These are phyloP conservation scores for Coleophoma cylindrospora DNA, from an alignment of 2,329 filamentous ascomycete genomes.

Conservation along the genomic window DNA sequence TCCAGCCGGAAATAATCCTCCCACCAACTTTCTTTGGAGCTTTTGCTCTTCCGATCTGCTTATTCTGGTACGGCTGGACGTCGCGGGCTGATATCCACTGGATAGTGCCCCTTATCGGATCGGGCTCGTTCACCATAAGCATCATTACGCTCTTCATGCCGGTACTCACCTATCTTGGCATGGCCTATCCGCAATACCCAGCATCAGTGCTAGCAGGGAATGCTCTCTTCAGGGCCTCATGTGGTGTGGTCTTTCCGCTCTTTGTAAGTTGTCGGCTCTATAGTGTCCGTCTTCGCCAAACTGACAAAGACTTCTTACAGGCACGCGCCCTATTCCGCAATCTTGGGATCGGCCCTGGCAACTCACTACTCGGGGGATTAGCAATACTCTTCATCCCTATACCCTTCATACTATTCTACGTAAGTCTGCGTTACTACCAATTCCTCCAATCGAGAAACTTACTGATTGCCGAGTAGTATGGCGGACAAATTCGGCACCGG, in stretches of 20 bases:
- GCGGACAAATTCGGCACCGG: too few species aligned
- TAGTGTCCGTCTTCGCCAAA: background rate
- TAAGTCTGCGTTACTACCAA: background rate
- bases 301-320: constrained; percentile 55
- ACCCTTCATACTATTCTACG: background rate
- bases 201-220: constrained; percentile 54
- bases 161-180: constrained; percentile 50
- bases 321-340: constrained; percentile 51
- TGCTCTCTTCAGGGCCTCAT: constrained; percentile 48
- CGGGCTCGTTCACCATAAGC: constrained; percentile 45
- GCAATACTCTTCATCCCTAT: constrained; percentile 3
- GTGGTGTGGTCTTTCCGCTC: constrained; percentile 22
- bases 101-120: constrained; percentile 48
- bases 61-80: constrained; percentile 55
- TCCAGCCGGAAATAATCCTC: constrained; percentile 46
- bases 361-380: constrained; percentile 48
- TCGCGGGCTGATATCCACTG: constrained; percentile 42
- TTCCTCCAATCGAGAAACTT: too few species aligned
- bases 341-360: constrained; percentile 50
- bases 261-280: constrained; percentile 2
- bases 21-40: constrained; percentile 45
- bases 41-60: constrained; percentile 45
- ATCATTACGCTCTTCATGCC: constrained; percentile 52
- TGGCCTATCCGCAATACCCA: constrained; percentile 47
- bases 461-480: too few species aligned